Conservation (phyloP, 768 basidiomycete genomes). For the Serendipita sp. region DNA sequence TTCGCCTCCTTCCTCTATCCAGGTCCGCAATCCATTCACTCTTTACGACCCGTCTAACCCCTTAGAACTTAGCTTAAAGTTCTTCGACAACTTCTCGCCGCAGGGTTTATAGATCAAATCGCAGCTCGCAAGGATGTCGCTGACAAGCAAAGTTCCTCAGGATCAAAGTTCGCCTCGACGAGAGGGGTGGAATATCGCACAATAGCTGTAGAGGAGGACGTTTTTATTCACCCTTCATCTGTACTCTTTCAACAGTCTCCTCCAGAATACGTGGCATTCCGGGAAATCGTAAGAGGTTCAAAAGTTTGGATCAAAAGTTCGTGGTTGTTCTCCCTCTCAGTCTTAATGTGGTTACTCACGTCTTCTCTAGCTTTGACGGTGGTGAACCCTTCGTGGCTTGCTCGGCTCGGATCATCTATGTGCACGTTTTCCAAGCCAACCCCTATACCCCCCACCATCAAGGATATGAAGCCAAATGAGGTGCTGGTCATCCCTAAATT, state of each 20-base stretch:
- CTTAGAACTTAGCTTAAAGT: constrained; percentile 56
- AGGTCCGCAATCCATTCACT: constrained; percentile 31
- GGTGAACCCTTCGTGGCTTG: constrained; percentile 79
- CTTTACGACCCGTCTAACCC: background rate
- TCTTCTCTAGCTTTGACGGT: constrained; percentile 49
- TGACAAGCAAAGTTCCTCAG: constrained; percentile 39
- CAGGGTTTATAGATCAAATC: constrained; percentile 90
- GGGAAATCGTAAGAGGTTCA: constrained; percentile 65
- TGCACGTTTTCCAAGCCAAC: constrained; percentile 83
- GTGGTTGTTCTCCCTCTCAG: constrained; percentile 12
- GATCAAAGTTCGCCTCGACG: constrained; percentile 55
- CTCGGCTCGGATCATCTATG: constrained; percentile 58
- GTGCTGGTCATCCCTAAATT: constrained; percentile 72
- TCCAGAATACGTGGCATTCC: constrained; percentile 75
- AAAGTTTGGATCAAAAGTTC: constrained; percentile 68
- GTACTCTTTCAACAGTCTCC: constrained; percentile 50
- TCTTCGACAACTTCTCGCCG: constrained; percentile 70
- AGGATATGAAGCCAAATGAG: constrained; percentile 34
- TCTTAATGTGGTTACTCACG: background rate
- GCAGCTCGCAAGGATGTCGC: constrained; percentile 79
- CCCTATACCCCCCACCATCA: constrained; percentile 27
- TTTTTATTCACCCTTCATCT: constrained; percentile 87
- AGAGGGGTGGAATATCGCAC: constrained; percentile 74
- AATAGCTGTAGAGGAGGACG: constrained; percentile 66
- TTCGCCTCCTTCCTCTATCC: constrained; percentile 58